Conservation (phyloP, 495 filamentous ascomycete genomes). For the Aspergillus sparsus region DNA sequence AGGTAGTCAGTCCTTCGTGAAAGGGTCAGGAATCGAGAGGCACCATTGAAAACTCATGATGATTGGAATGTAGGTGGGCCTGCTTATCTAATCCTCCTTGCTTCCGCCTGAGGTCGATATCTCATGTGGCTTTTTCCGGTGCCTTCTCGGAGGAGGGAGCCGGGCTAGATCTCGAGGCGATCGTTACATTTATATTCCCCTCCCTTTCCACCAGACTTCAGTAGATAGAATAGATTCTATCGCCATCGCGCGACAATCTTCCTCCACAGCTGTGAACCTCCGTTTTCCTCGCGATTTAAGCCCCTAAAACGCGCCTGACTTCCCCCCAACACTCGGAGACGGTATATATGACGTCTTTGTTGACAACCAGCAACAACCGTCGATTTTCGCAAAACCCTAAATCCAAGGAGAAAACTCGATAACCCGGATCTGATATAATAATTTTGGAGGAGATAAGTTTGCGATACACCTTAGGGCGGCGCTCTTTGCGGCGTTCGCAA, state of each 20-base stretch:
- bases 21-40: background rate
- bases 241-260: background rate
- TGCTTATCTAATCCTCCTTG: slow-evolving; percentile 40
- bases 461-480: slow-evolving; percentile 33
- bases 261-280: background rate
- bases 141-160: slow-evolving; percentile 28
- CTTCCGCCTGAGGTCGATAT: slow-evolving; percentile 22
- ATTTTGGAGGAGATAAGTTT: slow-evolving; percentile 9
- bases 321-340: slow-evolving; percentile 23
- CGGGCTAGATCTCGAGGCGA: slow-evolving; percentile 11
- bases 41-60: background rate
- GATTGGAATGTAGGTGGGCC: slow-evolving; percentile 7
- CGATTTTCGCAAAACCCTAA: slow-evolving; percentile 21
- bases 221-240: background rate
- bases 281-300: slow-evolving; percentile 16
- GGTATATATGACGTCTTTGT: slow-evolving; percentile 50
- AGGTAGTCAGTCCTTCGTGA: too few species aligned
- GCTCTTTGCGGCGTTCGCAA: slow-evolving; percentile 45
- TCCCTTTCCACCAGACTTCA: slow-evolving; percentile 10
- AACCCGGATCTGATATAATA: slow-evolving; percentile 1
- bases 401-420: slow-evolving; percentile 1
- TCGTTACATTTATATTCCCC: slow-evolving; percentile 16
- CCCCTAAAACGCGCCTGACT: slow-evolving; percentile 30
- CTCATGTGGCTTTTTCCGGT: slow-evolving; percentile 44
- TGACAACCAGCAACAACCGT: slow-evolving; percentile 32